Conservation (phyloP, 352 stramenopile species). For the Pythium brassicae region DNA sequence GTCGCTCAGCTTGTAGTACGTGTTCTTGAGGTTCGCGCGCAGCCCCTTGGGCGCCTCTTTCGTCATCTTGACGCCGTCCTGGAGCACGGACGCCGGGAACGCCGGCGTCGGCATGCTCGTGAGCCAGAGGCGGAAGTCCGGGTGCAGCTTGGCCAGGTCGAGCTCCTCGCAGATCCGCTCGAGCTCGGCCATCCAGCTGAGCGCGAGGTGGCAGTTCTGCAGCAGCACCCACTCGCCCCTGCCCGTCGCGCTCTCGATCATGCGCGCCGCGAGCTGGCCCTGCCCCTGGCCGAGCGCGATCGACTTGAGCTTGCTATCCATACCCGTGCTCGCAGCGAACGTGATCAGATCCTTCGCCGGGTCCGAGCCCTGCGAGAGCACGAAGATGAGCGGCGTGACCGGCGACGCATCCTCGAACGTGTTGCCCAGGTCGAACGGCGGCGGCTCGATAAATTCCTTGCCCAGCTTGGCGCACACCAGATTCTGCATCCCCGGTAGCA, state of each 20-base stretch:
- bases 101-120: conserved; percentile 83
- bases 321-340: conserved; percentile 83
- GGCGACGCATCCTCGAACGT: conserved; percentile 89
- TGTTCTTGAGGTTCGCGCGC: conserved; percentile 91
- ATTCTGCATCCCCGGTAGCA: conserved; percentile 86
- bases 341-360: conserved; percentile 91
- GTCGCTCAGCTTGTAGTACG: conserved; percentile 94
- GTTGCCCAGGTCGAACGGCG: conserved; percentile 86
- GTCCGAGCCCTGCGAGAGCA: conserved; percentile 92
- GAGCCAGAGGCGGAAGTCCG: conserved; percentile 94
- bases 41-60: conserved; percentile 94
- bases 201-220: conserved; percentile 94
- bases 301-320: conserved; percentile 89
- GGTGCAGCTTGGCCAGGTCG: conserved; percentile 71
- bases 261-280: conserved; percentile 82
- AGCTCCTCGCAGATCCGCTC: conserved; percentile 93
- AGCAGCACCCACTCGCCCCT: conserved; percentile 94
- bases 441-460: conserved; percentile 88
- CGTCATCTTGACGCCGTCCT: conserved; percentile 97
- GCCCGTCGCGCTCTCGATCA: conserved; percentile 87
- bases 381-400: conserved; percentile 91
- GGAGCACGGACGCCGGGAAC: conserved; percentile 91
- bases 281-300: conserved; percentile 94
- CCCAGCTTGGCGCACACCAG: conserved; percentile 88
- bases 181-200: conserved; percentile 94